phyloP scores from a whole-genome alignment of 225 moss, liverwort and hornwort species.

The Takakia lepidozioides region DNA sequence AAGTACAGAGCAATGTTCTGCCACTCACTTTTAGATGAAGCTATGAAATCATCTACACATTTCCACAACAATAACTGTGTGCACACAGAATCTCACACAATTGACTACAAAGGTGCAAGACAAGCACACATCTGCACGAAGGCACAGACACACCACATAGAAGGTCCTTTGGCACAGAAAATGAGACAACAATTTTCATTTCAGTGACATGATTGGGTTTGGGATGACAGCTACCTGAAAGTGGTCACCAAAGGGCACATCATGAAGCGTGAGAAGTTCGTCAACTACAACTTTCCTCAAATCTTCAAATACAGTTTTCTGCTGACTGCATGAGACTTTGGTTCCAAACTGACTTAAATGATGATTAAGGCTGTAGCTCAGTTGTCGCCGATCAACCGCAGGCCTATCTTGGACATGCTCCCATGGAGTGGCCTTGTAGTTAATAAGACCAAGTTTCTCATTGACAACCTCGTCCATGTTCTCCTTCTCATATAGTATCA shows the following conservation, averaged over 20 bases:
- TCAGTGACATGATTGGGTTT: no score
- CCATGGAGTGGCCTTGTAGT: constrained; percentile 57
- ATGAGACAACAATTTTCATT: no score
- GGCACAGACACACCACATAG: no score
- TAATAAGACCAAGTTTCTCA: constrained; percentile 44
- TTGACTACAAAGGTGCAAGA: no score
- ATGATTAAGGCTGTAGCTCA: constrained; percentile 43
- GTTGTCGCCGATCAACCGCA: constrained; percentile 37
- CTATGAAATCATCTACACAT: no score
- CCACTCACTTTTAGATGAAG: no score
- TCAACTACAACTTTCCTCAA: constrained; percentile 30
- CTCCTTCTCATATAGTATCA: constrained; percentile 14
- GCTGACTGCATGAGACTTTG: constrained; percentile 54
- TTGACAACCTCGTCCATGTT: constrained; percentile 37
- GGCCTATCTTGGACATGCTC: constrained; percentile 53
- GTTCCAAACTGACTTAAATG: constrained; percentile 68
- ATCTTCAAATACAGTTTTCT: constrained; percentile 44
- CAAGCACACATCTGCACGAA: no score
- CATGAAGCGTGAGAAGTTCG: constrained; percentile 56
- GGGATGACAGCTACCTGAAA: constrained; percentile 65
- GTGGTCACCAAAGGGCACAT: constrained; percentile 65
- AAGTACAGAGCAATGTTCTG: no score
- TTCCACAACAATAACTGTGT: no score
- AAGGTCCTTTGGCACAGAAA: no score
- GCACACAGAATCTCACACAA: no score